Percentiles rank a stretch among this genome's conserved stretches.
These are phyloP conservation scores for Chlorella sp. DNA, from an alignment of 139 green algal genomes.

Conservation along the genomic window DNA sequence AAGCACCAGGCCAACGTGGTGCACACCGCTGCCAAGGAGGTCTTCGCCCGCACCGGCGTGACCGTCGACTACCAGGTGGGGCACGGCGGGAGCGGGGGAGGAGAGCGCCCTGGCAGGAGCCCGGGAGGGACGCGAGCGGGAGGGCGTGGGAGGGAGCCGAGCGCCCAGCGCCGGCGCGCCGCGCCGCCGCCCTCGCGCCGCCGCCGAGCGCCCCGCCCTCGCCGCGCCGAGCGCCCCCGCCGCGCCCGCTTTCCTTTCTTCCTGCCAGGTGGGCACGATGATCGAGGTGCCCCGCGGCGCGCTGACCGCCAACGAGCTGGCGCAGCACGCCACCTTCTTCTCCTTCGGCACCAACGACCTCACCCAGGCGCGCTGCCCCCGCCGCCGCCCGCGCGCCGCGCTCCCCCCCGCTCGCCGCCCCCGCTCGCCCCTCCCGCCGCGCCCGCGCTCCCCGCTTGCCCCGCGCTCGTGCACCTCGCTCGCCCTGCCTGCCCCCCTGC, in stretches of 20 bases:
- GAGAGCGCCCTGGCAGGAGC: neutral
- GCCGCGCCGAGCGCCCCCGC: no score
- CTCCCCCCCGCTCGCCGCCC: neutral
- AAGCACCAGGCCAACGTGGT: slow-evolving; percentile 60
- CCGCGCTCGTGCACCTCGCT: no score
- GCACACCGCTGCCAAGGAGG: slow-evolving; percentile 40
- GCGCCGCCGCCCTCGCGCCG: no score
- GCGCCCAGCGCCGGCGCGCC: no score
- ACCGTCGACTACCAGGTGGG: slow-evolving; percentile 58
- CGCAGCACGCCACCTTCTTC: slow-evolving; percentile 88
- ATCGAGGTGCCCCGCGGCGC: slow-evolving; percentile 90
- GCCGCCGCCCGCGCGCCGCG: neutral
- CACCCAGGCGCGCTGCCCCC: slow-evolving; percentile 73
- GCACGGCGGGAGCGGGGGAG: neutral
- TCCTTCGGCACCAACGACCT: slow-evolving; percentile 95
- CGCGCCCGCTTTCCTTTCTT: neutral
- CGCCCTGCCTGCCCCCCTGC: no score
- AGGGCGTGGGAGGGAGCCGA: no score
- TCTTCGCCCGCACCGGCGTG: slow-evolving; percentile 41
- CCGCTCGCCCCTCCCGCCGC: neutral
- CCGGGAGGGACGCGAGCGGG: no score
- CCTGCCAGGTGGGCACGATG: slow-evolving; percentile 77
- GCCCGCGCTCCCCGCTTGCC: neutral
- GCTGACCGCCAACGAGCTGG: slow-evolving; percentile 79
- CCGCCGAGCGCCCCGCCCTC: no score